Conservation (phyloP, 1,284 basidiomycete species). For the Vanrija pseudolonga region DNA sequence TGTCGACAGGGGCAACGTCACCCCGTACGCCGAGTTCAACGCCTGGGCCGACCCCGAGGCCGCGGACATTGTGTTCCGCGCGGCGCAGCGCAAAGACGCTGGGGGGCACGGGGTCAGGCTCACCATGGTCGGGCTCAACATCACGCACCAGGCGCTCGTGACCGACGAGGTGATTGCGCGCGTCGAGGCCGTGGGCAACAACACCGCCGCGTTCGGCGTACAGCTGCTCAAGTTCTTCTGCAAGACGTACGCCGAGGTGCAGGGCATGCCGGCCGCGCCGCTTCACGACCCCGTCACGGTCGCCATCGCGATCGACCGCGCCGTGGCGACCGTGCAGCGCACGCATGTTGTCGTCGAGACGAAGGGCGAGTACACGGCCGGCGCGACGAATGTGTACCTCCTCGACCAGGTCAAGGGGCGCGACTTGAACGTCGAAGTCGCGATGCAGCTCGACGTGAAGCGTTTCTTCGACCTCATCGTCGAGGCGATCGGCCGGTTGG, state of each 20-base stretch:
- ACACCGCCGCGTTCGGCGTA: conserved; percentile 8
- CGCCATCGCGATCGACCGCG: conserved; percentile 12
- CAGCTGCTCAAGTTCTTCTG: conserved; percentile 13
- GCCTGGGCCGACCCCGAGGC: conserved; percentile 22
- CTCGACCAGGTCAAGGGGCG: neutral
- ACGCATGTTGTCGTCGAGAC: conserved; percentile 13
- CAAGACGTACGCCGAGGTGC: conserved; percentile 3
- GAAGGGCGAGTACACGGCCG: conserved; percentile 10
- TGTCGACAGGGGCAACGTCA: conserved; percentile 14
- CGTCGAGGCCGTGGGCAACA: conserved; percentile 9
- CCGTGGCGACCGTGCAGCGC: neutral
- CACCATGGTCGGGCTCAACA: conserved; percentile 21
- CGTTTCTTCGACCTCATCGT: conserved; percentile 16
- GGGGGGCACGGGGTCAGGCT: neutral
- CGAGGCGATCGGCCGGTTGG: conserved; percentile 6
- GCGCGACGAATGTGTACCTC: conserved; percentile 15
- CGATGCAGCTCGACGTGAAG: conserved; percentile 10
- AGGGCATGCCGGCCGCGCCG: conserved; percentile 14
- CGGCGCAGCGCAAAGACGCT: neutral
- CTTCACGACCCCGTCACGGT: conserved; percentile 20
- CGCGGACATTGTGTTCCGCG: conserved; percentile 11
- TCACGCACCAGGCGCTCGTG: conserved; percentile 17
- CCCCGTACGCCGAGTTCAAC: conserved; percentile 20
- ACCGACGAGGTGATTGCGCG: conserved; percentile 2
- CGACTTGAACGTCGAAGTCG: conserved; percentile 2